These are phyloP conservation scores for Clitopilus hobsonii DNA, from an alignment of 768 basidiomycete species.

Conservation along the genomic window DNA sequence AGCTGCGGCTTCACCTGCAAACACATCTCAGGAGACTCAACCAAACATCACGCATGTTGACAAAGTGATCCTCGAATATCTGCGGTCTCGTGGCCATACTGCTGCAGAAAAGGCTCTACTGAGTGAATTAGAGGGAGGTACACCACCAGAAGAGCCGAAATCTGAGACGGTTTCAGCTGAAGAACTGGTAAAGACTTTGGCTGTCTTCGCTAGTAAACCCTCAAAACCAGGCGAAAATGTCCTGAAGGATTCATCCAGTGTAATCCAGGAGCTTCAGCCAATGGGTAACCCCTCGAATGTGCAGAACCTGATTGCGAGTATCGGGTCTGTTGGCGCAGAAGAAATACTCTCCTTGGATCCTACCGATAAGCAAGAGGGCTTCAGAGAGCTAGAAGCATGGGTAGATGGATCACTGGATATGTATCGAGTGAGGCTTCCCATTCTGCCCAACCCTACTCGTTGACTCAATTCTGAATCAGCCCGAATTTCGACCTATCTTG, in stretches of 20 bases:
- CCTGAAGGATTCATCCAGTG: constrained; percentile 60
- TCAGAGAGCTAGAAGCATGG: constrained; percentile 82
- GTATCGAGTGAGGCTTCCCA: constrained; percentile 83
- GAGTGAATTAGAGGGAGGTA: constrained; percentile 35
- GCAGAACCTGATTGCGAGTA: constrained; percentile 71
- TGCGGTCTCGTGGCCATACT: constrained; percentile 42
- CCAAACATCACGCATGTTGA: constrained; percentile 31
- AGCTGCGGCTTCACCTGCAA: constrained; percentile 42
- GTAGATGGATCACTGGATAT: constrained; percentile 88
- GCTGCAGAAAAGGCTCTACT: constrained; percentile 46
- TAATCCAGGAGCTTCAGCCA: constrained; percentile 62
- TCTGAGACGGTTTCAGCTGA: constrained; percentile 36
- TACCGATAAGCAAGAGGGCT: constrained; percentile 82
- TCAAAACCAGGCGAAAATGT: constrained; percentile 65
- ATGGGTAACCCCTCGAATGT: constrained; percentile 71
- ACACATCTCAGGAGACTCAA: constrained; percentile 33
- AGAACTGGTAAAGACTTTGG: constrained; percentile 51
- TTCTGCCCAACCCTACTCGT: no score
- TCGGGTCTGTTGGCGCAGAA: constrained; percentile 77
- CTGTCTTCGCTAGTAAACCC: constrained; percentile 68
- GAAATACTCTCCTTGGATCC: constrained; percentile 80
- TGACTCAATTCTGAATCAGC: constrained; percentile 52
- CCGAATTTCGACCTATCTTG: constrained; percentile 88
- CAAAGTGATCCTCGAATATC: constrained; percentile 41
- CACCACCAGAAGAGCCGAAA: constrained; percentile 41